Evolutionary conservation across 106 monocot genomes (phyloP), one percentile per base, ranked within the genome.

Genomic region (Dioscorea dumetorum): DNA sequence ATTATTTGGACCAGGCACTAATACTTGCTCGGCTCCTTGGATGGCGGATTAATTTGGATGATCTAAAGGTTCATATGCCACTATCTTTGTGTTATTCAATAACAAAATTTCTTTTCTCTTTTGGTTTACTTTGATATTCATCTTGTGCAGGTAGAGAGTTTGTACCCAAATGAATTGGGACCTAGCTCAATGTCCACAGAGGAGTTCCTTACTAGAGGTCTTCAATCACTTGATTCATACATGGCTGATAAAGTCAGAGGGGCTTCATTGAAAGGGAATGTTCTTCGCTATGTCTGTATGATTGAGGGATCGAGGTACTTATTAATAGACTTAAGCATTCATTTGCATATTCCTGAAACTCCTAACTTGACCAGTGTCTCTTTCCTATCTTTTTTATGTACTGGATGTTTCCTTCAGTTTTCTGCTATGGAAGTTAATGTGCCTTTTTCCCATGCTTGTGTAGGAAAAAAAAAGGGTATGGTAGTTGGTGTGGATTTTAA

Each of bases 11-110:
- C 75, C 74, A 99, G 97, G 92, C 76, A 54, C 70, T 99, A 71
- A 99, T 99, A 70, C 82, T 99, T 50, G 76, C 97, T 56, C 84
- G 97, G 61, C 87, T 99, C 62, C 78, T 92, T 68, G 92, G 92
- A 48, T 76, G 76, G 82, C 66, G 57, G 68, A 90, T 99, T 60
- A 77, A 81, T 76, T 66, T 99, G 84, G 72, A 80, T 72, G 87
- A 85, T 65, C 81, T 99, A 66, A 80, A 84, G 89, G 89, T 90
- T 58, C 23, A n/a, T 12, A 16, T 41, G 8, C 13, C 16, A 74
- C 10, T 8, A 32, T 67, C 54, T 72, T 9, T 57, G 16, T 49
- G 33, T 68, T 54, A 17, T 49, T 12, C 22, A 58, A 70, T 21
- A 12, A 41, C 50, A 21, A 50, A 70, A 41, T 21, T 18, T 65